Evolutionary conservation across 345 rosid species (phyloP).

Genomic region (Eucalyptus pauciflora): DNA sequence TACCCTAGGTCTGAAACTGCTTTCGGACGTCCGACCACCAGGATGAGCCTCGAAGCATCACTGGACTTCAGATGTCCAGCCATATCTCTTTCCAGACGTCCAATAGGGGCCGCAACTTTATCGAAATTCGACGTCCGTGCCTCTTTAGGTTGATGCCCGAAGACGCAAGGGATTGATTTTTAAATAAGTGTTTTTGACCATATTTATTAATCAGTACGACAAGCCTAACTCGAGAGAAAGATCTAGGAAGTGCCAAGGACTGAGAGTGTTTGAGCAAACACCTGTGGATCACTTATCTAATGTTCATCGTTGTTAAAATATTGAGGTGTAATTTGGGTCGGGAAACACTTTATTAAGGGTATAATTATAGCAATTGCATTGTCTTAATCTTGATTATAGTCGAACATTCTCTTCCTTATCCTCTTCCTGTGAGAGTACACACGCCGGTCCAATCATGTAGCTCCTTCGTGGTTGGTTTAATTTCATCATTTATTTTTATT

Average conservation of each 20-base stretch:
- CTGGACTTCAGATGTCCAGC: not conserved
- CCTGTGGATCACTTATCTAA: not conserved
- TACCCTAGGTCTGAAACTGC: not conserved
- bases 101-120: not conserved
- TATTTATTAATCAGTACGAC: not conserved
- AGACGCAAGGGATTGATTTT: not conserved
- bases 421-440: not conserved
- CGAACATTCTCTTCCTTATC: not conserved
- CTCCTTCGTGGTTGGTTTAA: not conserved
- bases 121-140: not conserved
- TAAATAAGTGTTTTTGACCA: not conserved
- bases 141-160: not conserved
- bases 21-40: not conserved
- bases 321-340: not conserved
- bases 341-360: not conserved
- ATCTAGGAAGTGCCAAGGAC: not conserved
- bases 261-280: not conserved
- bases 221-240: not conserved
- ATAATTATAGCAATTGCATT: not conserved
- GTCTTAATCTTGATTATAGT: not conserved
- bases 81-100: not conserved
- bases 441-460: not conserved
- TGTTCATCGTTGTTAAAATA: not conserved
- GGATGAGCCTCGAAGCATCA: not conserved
- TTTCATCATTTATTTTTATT: not conserved